Base-by-base conservation (phyloP, 2,329 filamentous ascomycete species). In the Westerdykella aurantiaca region DNA sequence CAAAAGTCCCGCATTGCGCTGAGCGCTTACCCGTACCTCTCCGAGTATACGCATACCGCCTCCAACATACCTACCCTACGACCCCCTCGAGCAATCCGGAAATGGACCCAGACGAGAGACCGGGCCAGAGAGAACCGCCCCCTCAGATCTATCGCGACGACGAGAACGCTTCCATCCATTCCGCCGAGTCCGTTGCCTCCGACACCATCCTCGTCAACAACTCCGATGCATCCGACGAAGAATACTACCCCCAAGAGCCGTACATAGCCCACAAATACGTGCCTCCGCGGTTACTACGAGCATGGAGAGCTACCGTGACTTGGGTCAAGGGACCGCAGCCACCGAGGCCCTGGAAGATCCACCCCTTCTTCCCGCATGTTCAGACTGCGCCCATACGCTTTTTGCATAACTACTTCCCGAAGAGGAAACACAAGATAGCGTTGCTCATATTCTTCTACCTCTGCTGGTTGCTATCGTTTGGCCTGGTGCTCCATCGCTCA, bases 391-490 rank as follows among this genome's bases (percentile, higher is more conserved):
- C 86, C 1, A 70, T 86, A 46, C 67, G 69, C 37, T 66, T 88
- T 34, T 61, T 88, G 45, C 78, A 88, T 50, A 75, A 71, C 42
- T 77, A 79, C 52, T 68, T 86, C 2, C 82, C 83, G 0, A 76
- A 76, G 45, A 69, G 67, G 49, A 77, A 70, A 49, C 80, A 85
- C 41, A 79, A 81, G 34, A 61, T 78, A n/a, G 70, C 70, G 54
- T 69, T 86, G 5, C 69, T 85, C 39, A 64, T 80, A 35, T 67
- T 73, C 31, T 84, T 82, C 50, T 78, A 85, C 39, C 73, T 77
- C 23, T 65, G 78, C 40, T 93, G 86, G 87, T 66, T 88, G 13
- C 61, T 86, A 39, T 75, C 78, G 0, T 91, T 90, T 63, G 75
- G 78, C 17, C 62, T 88, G 34, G 78, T 91, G 18, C 76, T 86